Base-by-base conservation (phyloP, 805 yeast species). In the Cyberlindnera samutprakarnensis region DNA sequence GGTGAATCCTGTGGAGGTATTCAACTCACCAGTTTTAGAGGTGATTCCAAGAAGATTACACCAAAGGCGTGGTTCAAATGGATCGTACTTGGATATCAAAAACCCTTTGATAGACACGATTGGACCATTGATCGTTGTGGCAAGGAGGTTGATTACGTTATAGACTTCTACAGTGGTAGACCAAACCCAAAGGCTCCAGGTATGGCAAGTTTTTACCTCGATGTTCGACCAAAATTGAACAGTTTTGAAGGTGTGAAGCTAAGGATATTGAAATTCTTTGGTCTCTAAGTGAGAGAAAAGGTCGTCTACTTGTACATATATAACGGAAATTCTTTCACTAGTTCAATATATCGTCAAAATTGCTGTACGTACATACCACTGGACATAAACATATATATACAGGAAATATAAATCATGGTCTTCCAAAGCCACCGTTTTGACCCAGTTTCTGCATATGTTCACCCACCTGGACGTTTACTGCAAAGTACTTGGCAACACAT, bases 71-170 rank as follows among this genome's bases (percentile, higher is more conserved):
- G 84, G 39, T 63, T 81, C 38, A 40, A 40, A 14, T 72, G 78
- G 37, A 56, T 72, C 32, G n/a, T n/a, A n/a, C 50, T 75, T 23
- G 95, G 95, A 0, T 66, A 72, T 36, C 76, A 75, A 30, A 70
- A 70, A 39, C 98, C 98, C 0, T 90, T 90, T 59, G 98, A 90
- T 58, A 71, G 98, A 47, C 98, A 90, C 53, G 98, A 90, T 57
- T 90, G 98, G 98, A 65, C 70, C 6, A 70, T 90, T 9, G 77
- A 82, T 47, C 64, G 96, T 33, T 85, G 96, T 56, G 97, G 97
- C 4, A 69, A 62, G 15, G 68, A 71, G 31, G 70, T 90, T 14
- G 96, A 86, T 30, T 90, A 90, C 48, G 96, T 90, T 27, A 90
- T 90, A 49, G 98, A 90, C 56, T 90, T 87, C 53, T 90, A 90